A percentile compares a stretch with the other conserved stretches of the same genome.
These are phyloP conservation scores for Sanghuangporus sanghuang DNA, from an alignment of 1,284 basidiomycete species.

Conservation along the genomic window DNA sequence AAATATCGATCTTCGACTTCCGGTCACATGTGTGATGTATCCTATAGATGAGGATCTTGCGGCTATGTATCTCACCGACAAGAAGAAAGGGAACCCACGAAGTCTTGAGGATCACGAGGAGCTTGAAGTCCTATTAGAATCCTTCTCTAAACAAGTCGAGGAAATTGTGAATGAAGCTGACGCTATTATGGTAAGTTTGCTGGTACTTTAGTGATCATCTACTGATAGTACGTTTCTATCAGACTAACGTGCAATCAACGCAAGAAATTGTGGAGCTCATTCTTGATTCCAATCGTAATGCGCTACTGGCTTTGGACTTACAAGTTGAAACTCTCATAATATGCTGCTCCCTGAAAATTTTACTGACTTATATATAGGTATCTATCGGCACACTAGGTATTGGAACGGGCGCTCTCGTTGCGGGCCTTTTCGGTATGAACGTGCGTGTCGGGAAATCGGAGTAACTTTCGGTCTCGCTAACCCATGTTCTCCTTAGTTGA, in stretches of 20 bases:
- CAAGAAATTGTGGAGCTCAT: constrained; percentile 98
- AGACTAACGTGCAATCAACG: constrained; percentile 92
- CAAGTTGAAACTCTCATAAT: constrained; percentile 45
- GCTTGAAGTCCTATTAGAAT: constrained; percentile 88
- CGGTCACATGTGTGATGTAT: neutral
- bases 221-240: constrained; percentile 2
- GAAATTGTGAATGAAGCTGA: constrained; percentile 93
- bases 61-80: constrained; percentile 88
- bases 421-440: constrained; percentile 96
- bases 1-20: constrained; percentile 3
- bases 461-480: constrained; percentile 8
- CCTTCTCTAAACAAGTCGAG: constrained; percentile 93
- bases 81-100: constrained; percentile 53
- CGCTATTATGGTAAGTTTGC: constrained; percentile 65
- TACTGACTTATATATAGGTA: constrained; percentile 40
- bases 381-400: constrained; percentile 95
- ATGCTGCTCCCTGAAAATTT: constrained; percentile 1
- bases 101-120: constrained; percentile 83
- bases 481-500: constrained; percentile 41
- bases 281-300: constrained; percentile 93
- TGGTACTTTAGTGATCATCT: neutral
- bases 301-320: constrained; percentile 86
- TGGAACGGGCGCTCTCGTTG: constrained; percentile 87
- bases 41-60: constrained; percentile 83
- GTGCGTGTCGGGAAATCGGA: constrained; percentile 41